Conservation (phyloP, 768 basidiomycete genomes). For the Phlebiopsis gigantea region DNA sequence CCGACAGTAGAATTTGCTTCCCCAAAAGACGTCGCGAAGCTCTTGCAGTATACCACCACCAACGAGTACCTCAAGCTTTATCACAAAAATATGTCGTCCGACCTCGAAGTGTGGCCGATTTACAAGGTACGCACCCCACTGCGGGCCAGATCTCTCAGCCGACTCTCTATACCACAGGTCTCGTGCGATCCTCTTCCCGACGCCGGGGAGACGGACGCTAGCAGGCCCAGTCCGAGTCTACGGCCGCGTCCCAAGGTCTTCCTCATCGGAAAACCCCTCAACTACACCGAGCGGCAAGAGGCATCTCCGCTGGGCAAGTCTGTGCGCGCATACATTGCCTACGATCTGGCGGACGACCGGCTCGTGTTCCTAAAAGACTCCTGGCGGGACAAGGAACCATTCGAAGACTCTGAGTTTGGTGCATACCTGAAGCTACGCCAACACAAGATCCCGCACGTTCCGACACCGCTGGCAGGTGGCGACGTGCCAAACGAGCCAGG, state of each 20-base stretch:
- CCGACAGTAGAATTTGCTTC: background rate
- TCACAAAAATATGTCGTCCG: background rate
- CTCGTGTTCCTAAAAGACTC: slow-evolving; percentile 13
- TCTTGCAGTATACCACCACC: background rate
- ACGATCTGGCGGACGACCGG: background rate
- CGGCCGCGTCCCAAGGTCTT: background rate
- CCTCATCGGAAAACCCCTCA: slow-evolving; percentile 6
- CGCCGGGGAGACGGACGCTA: background rate
- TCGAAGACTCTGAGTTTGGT: slow-evolving; percentile 6
- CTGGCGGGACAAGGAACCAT: slow-evolving; percentile 5
- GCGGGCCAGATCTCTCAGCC: background rate
- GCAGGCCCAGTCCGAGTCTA: background rate
- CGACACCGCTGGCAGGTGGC: slow-evolving; percentile 9
- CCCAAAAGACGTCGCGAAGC: background rate
- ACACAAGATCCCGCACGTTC: background rate
- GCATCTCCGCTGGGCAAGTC: slow-evolving; percentile 3
- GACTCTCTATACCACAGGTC: background rate
- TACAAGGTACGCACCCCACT: background rate
- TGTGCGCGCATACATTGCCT: slow-evolving; percentile 8
- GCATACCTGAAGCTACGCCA: slow-evolving; percentile 1
- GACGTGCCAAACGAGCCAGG: too few species aligned
- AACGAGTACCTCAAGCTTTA: slow-evolving; percentile 1
- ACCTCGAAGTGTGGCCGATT: background rate
- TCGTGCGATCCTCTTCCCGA: background rate
- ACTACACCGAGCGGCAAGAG: background rate